Conservation (phyloP, 306 rosid species). For the Carpinus fangiana region DNA sequence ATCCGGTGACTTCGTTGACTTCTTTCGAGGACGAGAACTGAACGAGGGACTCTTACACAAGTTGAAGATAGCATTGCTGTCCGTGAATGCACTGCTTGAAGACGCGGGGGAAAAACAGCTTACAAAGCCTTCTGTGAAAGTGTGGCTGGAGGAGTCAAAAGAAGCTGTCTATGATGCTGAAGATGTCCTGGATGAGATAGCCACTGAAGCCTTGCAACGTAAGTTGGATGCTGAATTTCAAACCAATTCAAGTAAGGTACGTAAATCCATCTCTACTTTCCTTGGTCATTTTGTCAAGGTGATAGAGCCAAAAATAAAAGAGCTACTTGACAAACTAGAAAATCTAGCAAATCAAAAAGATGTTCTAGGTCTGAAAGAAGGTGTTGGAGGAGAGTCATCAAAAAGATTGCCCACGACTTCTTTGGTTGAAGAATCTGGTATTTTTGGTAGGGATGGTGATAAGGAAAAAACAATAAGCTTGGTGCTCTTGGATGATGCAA, state of each 20-base stretch:
- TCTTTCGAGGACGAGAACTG: neutral
- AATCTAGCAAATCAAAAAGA: neutral
- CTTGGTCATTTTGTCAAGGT: no score
- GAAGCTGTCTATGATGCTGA: neutral
- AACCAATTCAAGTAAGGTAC: neutral
- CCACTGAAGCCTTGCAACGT: neutral
- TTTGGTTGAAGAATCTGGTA: no score
- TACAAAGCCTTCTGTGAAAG: neutral
- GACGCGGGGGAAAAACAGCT: constrained; percentile 11
- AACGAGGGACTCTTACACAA: neutral
- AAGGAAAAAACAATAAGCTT: neutral
- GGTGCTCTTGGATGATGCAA: neutral
- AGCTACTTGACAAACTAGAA: neutral
- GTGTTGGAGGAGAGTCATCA: neutral
- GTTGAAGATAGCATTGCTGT: neutral
- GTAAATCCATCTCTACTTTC: no score
- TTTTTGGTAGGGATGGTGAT: constrained; percentile 10
- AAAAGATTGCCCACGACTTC: no score
- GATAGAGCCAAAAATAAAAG: no score
- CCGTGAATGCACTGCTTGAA: neutral
- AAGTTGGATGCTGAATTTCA: neutral
- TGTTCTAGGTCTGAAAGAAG: neutral
- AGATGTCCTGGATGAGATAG: constrained; percentile 1
- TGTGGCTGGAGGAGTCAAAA: neutral
- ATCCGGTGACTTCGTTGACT: neutral